These are phyloP conservation scores for Glebionis coronaria DNA, from an alignment of 129 eudicot genomes.

Conservation along the genomic window DNA sequence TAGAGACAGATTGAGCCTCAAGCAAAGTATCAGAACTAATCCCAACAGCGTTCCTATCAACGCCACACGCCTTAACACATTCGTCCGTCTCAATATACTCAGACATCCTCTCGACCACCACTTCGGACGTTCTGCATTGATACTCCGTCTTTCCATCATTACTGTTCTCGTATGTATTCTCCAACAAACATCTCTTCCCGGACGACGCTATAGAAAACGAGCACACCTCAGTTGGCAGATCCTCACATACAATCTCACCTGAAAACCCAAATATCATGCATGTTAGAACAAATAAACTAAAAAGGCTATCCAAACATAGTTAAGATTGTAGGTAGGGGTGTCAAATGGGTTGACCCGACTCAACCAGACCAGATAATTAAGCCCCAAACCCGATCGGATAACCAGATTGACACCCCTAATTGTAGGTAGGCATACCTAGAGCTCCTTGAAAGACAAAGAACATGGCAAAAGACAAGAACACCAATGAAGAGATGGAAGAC, in stretches of 20 bases:
- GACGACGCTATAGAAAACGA: slow-evolving; percentile 64
- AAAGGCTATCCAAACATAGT: no score
- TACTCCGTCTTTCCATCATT: slow-evolving; percentile 36
- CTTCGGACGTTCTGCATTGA: slow-evolving; percentile 69
- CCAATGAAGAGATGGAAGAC: no score
- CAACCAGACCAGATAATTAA: no score
- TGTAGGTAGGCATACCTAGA: no score
- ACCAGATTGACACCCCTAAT: no score
- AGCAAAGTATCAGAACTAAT: slow-evolving; percentile 74
- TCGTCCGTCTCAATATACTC: slow-evolving; percentile 69
- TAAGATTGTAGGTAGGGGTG: background rate
- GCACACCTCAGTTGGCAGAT: slow-evolving; percentile 42
- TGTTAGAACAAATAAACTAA: background rate
- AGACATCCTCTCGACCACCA: slow-evolving; percentile 60
- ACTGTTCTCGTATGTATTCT: slow-evolving; percentile 32
- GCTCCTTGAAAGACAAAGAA: no score
- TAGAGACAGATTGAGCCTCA: slow-evolving; percentile 47
- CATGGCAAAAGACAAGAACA: no score
- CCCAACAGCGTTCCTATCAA: slow-evolving; percentile 54
- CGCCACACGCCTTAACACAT: slow-evolving; percentile 73
- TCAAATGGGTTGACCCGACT: no score
- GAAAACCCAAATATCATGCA: background rate
- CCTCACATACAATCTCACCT: slow-evolving; percentile 64
- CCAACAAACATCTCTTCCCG: slow-evolving; percentile 80
- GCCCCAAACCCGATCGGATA: no score